Conservation (phyloP, 176 grass and related monocot species). For the Eleusine indica region DNA sequence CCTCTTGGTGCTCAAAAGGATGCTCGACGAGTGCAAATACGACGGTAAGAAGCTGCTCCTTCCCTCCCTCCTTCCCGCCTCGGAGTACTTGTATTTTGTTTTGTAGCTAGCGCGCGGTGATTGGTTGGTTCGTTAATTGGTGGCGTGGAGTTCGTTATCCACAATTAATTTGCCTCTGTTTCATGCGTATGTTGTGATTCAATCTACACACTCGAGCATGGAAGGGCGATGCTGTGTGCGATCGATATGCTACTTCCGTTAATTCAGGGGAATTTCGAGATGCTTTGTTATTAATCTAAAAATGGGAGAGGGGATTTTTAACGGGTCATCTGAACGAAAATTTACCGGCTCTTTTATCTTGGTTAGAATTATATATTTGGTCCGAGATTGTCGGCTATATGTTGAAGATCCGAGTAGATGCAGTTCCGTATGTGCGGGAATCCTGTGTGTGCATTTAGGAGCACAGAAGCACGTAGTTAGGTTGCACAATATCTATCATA, state of each 20-base stretch:
- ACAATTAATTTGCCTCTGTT: conserved; percentile 2
- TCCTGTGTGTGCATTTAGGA: conserved; percentile 10
- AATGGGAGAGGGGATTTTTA: not conserved
- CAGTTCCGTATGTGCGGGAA: not conserved
- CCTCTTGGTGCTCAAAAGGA: conserved; percentile 71
- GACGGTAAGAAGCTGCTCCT: conserved; percentile 57
- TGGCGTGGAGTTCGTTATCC: not conserved
- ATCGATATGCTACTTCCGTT: conserved; percentile 30
- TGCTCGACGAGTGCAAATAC: conserved; percentile 81
- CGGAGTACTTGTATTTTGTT: not conserved
- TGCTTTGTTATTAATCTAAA: conserved; percentile 1
- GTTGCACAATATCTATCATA: not conserved
- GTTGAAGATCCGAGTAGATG: conserved; percentile 40
- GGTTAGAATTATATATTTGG: not conserved
- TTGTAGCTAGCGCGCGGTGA: not conserved
- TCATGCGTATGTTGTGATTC: conserved; percentile 13
- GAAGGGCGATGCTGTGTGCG: not conserved
- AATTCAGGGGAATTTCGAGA: conserved; percentile 17
- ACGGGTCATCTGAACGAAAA: not conserved
- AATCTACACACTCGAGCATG: conserved; percentile 8
- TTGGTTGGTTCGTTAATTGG: not conserved
- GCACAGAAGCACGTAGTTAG: not conserved
- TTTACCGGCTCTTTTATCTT: not conserved
- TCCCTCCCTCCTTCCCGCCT: not conserved
- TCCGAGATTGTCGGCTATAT: not conserved